Percentiles rank a stretch among this genome's conserved stretches.
phyloP scores from a whole-genome alignment of 1,139 yeast species.

The Candida pseudoviswanathii region DNA sequence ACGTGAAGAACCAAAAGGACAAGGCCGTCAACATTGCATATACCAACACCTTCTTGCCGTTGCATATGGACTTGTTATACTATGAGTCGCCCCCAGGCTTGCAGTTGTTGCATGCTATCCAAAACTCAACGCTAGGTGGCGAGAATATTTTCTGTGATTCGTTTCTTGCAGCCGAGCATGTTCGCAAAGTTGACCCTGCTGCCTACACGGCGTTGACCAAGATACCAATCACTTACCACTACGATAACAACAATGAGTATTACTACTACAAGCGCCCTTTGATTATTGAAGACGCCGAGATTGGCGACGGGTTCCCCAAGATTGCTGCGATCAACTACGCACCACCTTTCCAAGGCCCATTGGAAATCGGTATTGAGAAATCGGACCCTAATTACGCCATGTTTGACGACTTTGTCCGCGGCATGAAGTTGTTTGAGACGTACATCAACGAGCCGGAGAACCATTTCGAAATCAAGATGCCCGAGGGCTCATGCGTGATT shows the following conservation, averaged over 20 bases:
- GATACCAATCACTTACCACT: conserved; percentile 73
- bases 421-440: conserved; percentile 60
- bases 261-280: conserved; percentile 69
- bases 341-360: conserved; percentile 87
- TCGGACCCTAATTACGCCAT: conserved; percentile 21
- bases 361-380: conserved; percentile 54
- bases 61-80: conserved; percentile 80
- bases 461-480: conserved; percentile 57
- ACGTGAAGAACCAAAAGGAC: conserved; percentile 58
- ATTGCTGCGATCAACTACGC: conserved; percentile 71
- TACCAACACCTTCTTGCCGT: conserved; percentile 65
- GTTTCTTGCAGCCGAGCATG: conserved; percentile 62
- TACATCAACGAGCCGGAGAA: conserved; percentile 57
- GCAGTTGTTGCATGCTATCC: conserved; percentile 68
- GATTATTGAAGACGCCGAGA: conserved; percentile 57
- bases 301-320: conserved; percentile 29
- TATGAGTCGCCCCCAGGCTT: conserved; percentile 86
- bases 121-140: conserved; percentile 67
- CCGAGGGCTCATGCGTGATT: conserved; percentile 66
- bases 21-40: conserved; percentile 77
- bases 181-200: conserved; percentile 55
- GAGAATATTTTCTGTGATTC: conserved; percentile 78
- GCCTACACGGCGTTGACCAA: conserved; percentile 65
- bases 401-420: conserved; percentile 54
- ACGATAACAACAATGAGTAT: conserved; percentile 63